A percentile compares a stretch with the other conserved stretches of the same genome.
phyloP scores from a whole-genome alignment of 495 filamentous ascomycete genomes.

The Penicillium crystallinum region DNA sequence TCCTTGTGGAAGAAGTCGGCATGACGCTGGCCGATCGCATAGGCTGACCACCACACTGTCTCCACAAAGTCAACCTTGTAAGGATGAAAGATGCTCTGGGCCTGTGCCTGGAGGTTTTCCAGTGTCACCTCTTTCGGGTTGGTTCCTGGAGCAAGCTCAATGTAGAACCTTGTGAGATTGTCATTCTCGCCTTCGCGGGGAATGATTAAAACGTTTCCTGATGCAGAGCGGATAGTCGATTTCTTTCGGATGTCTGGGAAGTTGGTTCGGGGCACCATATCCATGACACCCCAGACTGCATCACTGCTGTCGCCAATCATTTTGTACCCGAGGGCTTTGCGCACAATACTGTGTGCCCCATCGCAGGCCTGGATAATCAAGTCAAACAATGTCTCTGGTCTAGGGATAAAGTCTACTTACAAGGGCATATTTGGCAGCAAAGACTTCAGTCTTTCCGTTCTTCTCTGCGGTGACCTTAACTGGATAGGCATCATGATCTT shows the following conservation, averaged over 20 bases:
- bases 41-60: slow-evolving; percentile 56
- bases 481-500: slow-evolving; percentile 43
- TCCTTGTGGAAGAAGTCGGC: slow-evolving; percentile 52
- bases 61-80: slow-evolving; percentile 49
- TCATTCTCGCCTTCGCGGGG: slow-evolving; percentile 60
- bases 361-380: slow-evolving; percentile 59
- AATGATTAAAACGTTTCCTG: slow-evolving; percentile 64
- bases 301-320: slow-evolving; percentile 75
- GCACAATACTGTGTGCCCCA: slow-evolving; percentile 67
- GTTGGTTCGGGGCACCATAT: slow-evolving; percentile 65
- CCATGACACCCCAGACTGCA: slow-evolving; percentile 79
- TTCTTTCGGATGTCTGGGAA: slow-evolving; percentile 80
- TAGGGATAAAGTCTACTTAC: slow-evolving; percentile 34
- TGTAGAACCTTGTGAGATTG: slow-evolving; percentile 65
- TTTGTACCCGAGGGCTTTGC: slow-evolving; percentile 60
- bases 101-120: slow-evolving; percentile 54
- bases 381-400: not conserved
- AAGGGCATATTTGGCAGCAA: slow-evolving; percentile 63
- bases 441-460: slow-evolving; percentile 47
- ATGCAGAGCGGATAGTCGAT: slow-evolving; percentile 56
- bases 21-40: slow-evolving; percentile 55
- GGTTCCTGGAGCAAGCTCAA: slow-evolving; percentile 56
- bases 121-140: slow-evolving; percentile 35
- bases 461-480: slow-evolving; percentile 50
- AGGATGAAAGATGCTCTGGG: slow-evolving; percentile 53